A percentile compares a stretch with the other conserved stretches of the same genome.
phyloP scores from a whole-genome alignment of 148 eudicot species.

The Dianthus caryophyllus region DNA sequence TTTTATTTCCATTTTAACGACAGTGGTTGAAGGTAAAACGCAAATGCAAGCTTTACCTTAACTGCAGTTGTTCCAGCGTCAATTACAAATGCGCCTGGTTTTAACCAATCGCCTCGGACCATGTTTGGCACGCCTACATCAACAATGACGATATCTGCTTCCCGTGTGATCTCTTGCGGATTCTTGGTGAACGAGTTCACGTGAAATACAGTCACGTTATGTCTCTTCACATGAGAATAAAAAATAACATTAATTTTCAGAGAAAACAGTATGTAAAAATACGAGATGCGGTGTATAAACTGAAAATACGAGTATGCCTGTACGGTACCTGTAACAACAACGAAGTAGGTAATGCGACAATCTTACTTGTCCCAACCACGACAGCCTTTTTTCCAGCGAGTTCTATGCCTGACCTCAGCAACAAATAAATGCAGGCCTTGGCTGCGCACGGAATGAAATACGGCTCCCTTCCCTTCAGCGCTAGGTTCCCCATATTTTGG shows the following conservation, averaged over 20 bases:
- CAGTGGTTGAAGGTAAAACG: too few species aligned
- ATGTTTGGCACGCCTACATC: conserved; percentile 52
- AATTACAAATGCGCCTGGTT: conserved; percentile 48
- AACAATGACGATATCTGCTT: conserved; percentile 48
- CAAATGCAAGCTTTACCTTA: conserved; percentile 34
- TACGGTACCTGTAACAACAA: conserved; percentile 44
- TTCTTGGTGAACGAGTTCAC: conserved; percentile 48
- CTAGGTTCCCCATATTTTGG: conserved; percentile 49
- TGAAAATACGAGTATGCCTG: neutral
- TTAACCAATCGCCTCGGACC: conserved; percentile 56
- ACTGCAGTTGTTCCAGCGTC: conserved; percentile 47
- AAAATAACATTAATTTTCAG: conserved; percentile 11
- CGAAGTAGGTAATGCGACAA: conserved; percentile 49
- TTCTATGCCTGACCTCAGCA: conserved; percentile 36
- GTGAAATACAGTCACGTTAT: conserved; percentile 47
- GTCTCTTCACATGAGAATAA: conserved; percentile 38
- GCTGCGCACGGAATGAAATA: conserved; percentile 53
- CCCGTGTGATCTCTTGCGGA: conserved; percentile 40
- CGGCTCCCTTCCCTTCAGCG: conserved; percentile 50
- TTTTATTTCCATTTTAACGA: too few species aligned
- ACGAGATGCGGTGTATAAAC: neutral
- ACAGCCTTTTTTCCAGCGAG: conserved; percentile 41
- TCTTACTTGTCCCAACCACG: conserved; percentile 52
- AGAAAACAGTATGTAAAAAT: neutral
- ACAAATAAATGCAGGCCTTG: conserved; percentile 43